Conservation (phyloP, 1,284 basidiomycete species). For the Papiliotrema laurentii region DNA sequence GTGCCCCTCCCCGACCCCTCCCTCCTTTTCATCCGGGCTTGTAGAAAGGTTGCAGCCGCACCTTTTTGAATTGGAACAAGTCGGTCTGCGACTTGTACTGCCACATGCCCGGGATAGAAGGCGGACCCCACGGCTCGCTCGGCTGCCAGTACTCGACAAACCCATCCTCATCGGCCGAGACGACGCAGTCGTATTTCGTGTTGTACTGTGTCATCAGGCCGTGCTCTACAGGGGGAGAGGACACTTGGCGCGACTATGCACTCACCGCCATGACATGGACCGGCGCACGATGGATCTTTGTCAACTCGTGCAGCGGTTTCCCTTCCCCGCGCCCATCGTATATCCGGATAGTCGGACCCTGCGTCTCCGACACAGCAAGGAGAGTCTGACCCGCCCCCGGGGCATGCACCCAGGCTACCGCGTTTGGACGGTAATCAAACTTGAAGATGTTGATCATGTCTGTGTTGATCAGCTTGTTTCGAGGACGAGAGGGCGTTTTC, state of each 20-base stretch:
- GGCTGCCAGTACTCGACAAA: slow-evolving; percentile 98
- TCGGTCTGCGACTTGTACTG: slow-evolving; percentile 87
- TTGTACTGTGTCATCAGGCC: slow-evolving; percentile 64
- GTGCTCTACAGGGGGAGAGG: neutral
- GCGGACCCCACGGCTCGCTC: slow-evolving; percentile 74
- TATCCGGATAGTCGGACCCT: slow-evolving; percentile 70
- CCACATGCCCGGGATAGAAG: slow-evolving; percentile 78
- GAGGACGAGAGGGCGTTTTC: no score
- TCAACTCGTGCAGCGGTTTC: slow-evolving; percentile 66
- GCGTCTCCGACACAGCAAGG: slow-evolving; percentile 83
- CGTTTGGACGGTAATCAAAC: slow-evolving; percentile 73
- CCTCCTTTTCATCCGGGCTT: no score
- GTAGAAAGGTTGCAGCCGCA: slow-evolving; percentile 43
- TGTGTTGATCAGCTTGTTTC: slow-evolving; percentile 45
- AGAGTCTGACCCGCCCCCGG: slow-evolving; percentile 81
- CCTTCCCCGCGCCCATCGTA: slow-evolving; percentile 89
- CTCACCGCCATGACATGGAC: slow-evolving; percentile 86
- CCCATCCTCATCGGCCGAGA: slow-evolving; percentile 91
- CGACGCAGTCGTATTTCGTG: slow-evolving; percentile 79
- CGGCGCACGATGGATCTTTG: slow-evolving; percentile 74
- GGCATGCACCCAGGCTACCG: slow-evolving; percentile 90
- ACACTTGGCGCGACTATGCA: no score
- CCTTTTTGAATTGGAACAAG: slow-evolving; percentile 98
- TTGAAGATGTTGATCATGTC: slow-evolving; percentile 99
- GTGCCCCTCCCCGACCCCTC: neutral